Evolutionary conservation across 805 yeast species (phyloP).

Genomic region (Barnettozyma vustinii): DNA sequence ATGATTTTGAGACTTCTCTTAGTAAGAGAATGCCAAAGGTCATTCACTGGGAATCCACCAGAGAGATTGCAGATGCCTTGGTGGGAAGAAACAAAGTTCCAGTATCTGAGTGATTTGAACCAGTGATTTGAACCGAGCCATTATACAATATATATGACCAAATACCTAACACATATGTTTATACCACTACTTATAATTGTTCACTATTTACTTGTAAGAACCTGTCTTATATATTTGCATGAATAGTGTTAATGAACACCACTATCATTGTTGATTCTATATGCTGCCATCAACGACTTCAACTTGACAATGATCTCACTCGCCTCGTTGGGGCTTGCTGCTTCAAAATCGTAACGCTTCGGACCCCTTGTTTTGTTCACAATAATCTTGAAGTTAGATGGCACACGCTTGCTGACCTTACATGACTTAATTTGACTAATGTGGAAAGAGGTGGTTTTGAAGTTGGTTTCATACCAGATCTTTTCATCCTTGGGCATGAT

Average conservation of each 20-base stretch:
- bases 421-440: slow-evolving; percentile 69
- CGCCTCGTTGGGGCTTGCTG: slow-evolving; percentile 53
- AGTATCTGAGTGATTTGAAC: neutral
- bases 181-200: neutral
- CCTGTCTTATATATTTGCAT: neutral
- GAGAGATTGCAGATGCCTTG: slow-evolving; percentile 78
- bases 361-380: slow-evolving; percentile 63
- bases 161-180: neutral
- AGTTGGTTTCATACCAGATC: slow-evolving; percentile 58
- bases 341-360: slow-evolving; percentile 85
- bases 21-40: slow-evolving; percentile 80
- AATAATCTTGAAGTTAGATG: slow-evolving; percentile 75
- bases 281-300: slow-evolving; percentile 49
- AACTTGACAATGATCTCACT: slow-evolving; percentile 73
- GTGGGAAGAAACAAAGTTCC: slow-evolving; percentile 52
- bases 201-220: neutral
- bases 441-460: slow-evolving; percentile 84
- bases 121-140: too few relatives aligned
- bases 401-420: slow-evolving; percentile 72
- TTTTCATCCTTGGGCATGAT: slow-evolving; percentile 80
- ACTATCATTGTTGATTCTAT: slow-evolving; percentile 34
- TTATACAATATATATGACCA: too few relatives aligned
- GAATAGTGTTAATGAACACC: neutral
- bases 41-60: slow-evolving; percentile 73
- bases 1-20: slow-evolving; percentile 83